Percentiles rank a stretch among this genome's conserved stretches.
Conservation (phyloP, 305 asterid genomes). For the Solanum hybrid region DNA sequence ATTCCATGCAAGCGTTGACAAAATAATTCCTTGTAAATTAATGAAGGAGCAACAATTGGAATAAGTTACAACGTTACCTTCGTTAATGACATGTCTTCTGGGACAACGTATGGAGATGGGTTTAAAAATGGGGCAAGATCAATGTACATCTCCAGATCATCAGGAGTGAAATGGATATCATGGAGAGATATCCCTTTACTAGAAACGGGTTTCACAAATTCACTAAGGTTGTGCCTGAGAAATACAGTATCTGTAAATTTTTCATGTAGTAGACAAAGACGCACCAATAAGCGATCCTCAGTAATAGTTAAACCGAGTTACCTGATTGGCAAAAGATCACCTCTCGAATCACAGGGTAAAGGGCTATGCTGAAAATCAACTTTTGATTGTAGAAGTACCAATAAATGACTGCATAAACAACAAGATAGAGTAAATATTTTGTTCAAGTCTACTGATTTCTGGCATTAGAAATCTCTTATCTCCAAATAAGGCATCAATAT, state of each 20-base stretch:
- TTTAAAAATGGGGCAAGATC: slow-evolving; percentile 83
- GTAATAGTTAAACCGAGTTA: slow-evolving; percentile 8
- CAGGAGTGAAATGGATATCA: slow-evolving; percentile 69
- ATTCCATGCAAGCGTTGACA: neutral
- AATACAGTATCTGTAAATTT: slow-evolving; percentile 8
- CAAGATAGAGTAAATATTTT: neutral
- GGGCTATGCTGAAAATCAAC: slow-evolving; percentile 95
- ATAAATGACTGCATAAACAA: slow-evolving; percentile 67
- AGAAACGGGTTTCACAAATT: slow-evolving; percentile 91
- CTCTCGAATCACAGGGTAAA: slow-evolving; percentile 60
- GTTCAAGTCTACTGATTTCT: neutral
- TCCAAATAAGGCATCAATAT: neutral
- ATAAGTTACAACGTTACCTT: slow-evolving; percentile 38
- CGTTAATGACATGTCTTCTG: slow-evolving; percentile 92
- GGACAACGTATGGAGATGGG: slow-evolving; percentile 89
- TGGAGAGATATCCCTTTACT: slow-evolving; percentile 69
- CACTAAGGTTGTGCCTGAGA: slow-evolving; percentile 85
- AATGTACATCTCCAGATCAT: slow-evolving; percentile 88
- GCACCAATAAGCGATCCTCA: neutral
- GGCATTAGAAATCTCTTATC: neutral
- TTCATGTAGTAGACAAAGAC: neutral
- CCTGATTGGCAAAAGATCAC: slow-evolving; percentile 79
- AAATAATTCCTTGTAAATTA: neutral
- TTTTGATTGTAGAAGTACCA: slow-evolving; percentile 89
- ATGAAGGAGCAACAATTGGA: neutral